Base-by-base conservation (phyloP, 768 basidiomycete species). In the Candolleomyces aberdarensis region DNA sequence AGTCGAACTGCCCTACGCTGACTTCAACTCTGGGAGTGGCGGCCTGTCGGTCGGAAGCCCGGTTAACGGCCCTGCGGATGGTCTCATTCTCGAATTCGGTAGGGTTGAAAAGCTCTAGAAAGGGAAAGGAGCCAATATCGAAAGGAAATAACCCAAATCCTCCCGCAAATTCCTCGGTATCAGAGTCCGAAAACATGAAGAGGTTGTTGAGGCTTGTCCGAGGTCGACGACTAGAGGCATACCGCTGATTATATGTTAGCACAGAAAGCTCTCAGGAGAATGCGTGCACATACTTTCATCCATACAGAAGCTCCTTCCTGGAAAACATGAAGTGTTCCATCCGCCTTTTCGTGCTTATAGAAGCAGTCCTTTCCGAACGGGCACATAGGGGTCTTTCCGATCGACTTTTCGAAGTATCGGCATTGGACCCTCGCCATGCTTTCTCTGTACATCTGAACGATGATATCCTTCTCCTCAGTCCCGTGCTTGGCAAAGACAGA, bases 281-380 rank as follows among this genome's bases (percentile, higher is more conserved):
- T 8, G 10, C 7, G 2, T 20, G 41, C 3, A 46, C 51, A 13
- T 51, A 46, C 86, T 61, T 70, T 76, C 82, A 88, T 83, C 59
- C 75, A 81, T 20, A 74, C 71, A 39, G 83, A 81, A 20, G 79
- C 80, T 6, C 89, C 89, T 46, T 83, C 72, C 43, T 69, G 65
- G 66, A 89, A 89, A 2, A 82, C 65, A 63, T 84, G 77, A 0
- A 77, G 76, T 9, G 88, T 83, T 11, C 91, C 91, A 64, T 92
- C 91, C 0, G 75, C 72, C 26, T 87, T 86, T 53, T 75, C 65
- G 67, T 94, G 91, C 65, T 84, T 81, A 68, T 92, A 94, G 70
- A 94, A 91, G 69, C 91, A 94, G 61, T 93, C 91, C 52, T 78
- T 77, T 47, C 91, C 91, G 64, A 90, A 94, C 0, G 89, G 91